These are phyloP conservation scores for Pleurotus pulmonarius DNA, from an alignment of 768 basidiomycete species.

Conservation along the genomic window DNA sequence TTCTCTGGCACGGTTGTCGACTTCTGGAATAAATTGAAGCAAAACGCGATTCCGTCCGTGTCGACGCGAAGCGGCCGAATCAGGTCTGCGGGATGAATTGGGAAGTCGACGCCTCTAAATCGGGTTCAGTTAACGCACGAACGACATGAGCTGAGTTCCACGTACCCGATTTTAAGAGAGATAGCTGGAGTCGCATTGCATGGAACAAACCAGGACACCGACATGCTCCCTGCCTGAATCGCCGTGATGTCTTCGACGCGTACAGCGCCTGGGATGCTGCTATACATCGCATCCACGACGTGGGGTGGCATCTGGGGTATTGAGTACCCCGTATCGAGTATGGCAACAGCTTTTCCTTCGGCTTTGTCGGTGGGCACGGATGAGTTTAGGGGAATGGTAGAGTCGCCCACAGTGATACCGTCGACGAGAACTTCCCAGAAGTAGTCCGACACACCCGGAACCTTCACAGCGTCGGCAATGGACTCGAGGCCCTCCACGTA, in stretches of 20 bases:
- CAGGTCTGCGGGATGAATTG: conserved; percentile 66
- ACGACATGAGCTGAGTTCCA: background rate
- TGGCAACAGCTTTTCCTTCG: conserved; percentile 39
- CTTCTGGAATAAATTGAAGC: conserved; percentile 26
- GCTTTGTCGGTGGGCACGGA: conserved; percentile 39
- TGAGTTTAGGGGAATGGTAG: conserved; percentile 41
- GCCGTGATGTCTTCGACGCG: conserved; percentile 24
- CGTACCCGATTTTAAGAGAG: conserved; percentile 60
- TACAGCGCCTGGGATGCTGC: conserved; percentile 48
- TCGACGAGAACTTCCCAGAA: conserved; percentile 46
- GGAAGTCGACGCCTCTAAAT: conserved; percentile 40
- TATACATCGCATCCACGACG: conserved; percentile 52
- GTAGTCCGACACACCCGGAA: conserved; percentile 48
- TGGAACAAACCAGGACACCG: conserved; percentile 56
- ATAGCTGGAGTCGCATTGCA: conserved; percentile 63
- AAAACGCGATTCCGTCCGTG: conserved; percentile 28
- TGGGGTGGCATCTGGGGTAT: conserved; percentile 59
- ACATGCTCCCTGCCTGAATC: conserved; percentile 34
- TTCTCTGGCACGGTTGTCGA: conserved; percentile 29
- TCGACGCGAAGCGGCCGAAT: background rate
- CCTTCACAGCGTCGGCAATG: conserved; percentile 46
- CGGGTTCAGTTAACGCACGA: background rate
- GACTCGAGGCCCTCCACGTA: conserved; percentile 43
- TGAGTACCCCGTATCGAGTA: conserved; percentile 70
- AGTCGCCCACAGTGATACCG: conserved; percentile 59